Conservation (phyloP, 305 asterid species). For the Petunia hybrid region DNA sequence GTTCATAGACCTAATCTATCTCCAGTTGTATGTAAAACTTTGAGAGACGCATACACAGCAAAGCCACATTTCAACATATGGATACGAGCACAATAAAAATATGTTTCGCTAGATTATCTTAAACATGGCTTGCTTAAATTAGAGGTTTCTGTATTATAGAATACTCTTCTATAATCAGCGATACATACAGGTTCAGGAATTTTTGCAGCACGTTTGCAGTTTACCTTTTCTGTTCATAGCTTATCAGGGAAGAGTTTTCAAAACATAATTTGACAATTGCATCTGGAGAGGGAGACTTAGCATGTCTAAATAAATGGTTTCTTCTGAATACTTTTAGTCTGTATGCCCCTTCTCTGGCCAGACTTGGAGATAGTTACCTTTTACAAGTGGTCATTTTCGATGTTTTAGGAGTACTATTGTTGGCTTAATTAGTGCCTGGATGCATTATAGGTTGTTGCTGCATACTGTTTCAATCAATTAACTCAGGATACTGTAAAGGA, state of each 20-base stretch:
- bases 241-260: conserved; percentile 1
- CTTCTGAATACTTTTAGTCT: conserved; percentile 9
- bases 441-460: conserved; percentile 77
- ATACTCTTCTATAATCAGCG: conserved; percentile 3
- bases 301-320: conserved; percentile 20
- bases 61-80: neutral
- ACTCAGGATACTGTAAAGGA: conserved; percentile 58
- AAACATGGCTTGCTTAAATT: neutral
- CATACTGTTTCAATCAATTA: conserved; percentile 70
- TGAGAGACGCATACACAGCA: conserved; percentile 19
- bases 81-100: conserved; percentile 9
- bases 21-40: conserved; percentile 13
- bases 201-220: conserved; percentile 10
- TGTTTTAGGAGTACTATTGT: conserved; percentile 21
- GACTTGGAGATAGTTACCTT: conserved; percentile 18
- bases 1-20: conserved; percentile 24
- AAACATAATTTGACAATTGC: conserved; percentile 11
- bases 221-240: conserved; percentile 5
- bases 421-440: conserved; percentile 39
- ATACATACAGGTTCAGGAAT: neutral
- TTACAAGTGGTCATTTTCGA: conserved; percentile 19
- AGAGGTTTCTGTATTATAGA: conserved; percentile 4
- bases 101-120: conserved; percentile 3
- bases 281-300: conserved; percentile 7
- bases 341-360: conserved; percentile 18